phyloP scores from a whole-genome alignment of 371 early-diverging fungal genomes.

The Saksenaea vasiformis region DNA sequence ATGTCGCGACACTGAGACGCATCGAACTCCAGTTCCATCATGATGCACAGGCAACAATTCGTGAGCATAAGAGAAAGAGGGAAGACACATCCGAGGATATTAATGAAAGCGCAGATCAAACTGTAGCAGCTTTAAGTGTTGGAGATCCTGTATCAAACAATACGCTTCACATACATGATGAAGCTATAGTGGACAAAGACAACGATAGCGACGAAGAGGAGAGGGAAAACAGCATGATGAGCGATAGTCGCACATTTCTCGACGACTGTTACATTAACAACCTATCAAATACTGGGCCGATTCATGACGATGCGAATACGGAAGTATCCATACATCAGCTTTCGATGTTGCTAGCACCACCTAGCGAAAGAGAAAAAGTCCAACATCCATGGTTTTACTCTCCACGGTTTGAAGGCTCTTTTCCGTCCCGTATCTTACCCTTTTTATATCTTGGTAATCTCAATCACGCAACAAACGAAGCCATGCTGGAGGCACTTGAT shows the following conservation, averaged over 20 bases:
- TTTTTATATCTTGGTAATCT: constrained; percentile 67
- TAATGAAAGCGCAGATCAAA: constrained; percentile 1
- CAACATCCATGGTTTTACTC: constrained; percentile 61
- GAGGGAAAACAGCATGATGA: constrained; percentile 6
- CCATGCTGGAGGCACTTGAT: constrained; percentile 55
- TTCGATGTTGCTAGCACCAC: constrained; percentile 11
- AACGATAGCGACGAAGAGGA: background rate
- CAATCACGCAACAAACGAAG: constrained; percentile 68
- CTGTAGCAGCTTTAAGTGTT: background rate
- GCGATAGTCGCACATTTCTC: constrained; percentile 20
- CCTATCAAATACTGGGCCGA: constrained; percentile 23
- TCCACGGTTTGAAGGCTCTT: constrained; percentile 65
- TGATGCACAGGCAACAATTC: background rate
- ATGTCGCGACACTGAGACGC: constrained; percentile 44
- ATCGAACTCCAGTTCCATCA: constrained; percentile 24
- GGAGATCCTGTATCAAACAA: background rate
- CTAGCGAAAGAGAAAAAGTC: constrained; percentile 19
- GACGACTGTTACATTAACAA: constrained; percentile 30
- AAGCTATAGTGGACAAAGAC: background rate
- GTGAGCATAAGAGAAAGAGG: constrained; percentile 23
- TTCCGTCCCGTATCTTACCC: constrained; percentile 64
- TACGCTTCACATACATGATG: background rate
- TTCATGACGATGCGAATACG: constrained; percentile 18
- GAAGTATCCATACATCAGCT: constrained; percentile 7
- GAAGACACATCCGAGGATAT: constrained; percentile 8